Base-by-base conservation (phyloP, 2,329 filamentous ascomycete genomes). In the Botryotinia convoluta region DNA sequence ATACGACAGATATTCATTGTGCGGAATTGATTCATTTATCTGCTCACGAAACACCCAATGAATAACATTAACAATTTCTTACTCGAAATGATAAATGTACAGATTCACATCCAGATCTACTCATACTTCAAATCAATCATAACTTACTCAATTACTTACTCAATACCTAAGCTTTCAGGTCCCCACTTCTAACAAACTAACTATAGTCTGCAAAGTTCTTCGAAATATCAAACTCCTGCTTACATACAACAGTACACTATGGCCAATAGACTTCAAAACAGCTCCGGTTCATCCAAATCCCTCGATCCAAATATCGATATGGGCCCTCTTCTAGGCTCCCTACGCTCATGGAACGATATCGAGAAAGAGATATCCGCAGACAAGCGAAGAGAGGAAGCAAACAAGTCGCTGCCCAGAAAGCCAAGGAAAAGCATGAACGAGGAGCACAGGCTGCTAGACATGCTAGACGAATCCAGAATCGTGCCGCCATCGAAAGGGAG, bases 131-230 rank as follows among this genome's bases (percentile, higher is more conserved):
- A n/a, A 51, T 14, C 2, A 16, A 14, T n/a, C 48, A n/a, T 16
- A 54, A n/a, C 2, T 16, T 16, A 5, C 12, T 54, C 5, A 0
- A 16, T 16, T n/a, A n/a, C 2, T 16, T n/a, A n/a, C 2, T 54
- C 48, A n/a, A 54, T n/a, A 54, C 12, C 16, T 54, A 54, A 54
- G 26, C 12, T n/a, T 51, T 2, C 48, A 51, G 1, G 2, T 16
- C 32, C 14, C 59, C 32, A 20, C 22, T 5, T n/a, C 37, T 2
- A 26, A 8, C 12, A n/a, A 14, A 39, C 60, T 18, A n/a, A 14
- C 4, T 37, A 14, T 8, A 62, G 14, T 4, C 37, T 14, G 10
- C 6, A 29, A 22, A 42, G 7, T 3, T 3, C 0, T 20, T 42
- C 12, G 22, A 42, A n/a, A 29, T 9, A 39, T 26, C 1, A 37